Base-by-base conservation (phyloP, 495 filamentous ascomycete genomes). In the Entonaema liquescens region DNA sequence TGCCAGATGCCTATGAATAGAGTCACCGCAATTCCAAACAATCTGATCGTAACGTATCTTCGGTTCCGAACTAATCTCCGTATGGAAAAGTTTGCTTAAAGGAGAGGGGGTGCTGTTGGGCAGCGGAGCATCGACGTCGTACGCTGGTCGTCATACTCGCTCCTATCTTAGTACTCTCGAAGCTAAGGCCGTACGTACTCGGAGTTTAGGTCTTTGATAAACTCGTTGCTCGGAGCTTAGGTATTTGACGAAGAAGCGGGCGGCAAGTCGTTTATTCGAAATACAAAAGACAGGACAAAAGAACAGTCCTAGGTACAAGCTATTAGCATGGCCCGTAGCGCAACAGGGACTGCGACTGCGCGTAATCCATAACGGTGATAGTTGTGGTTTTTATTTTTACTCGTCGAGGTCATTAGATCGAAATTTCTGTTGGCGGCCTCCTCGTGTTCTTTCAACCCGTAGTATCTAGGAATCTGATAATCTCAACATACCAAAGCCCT, bases 11-110 rank as follows among this genome's bases (percentile, higher is more conserved):
- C 31, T 33, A 68, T 44, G 65, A 65, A 64, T 67, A 57, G 49
- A 65, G 59, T 53, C 56, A 55, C 36, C 8, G 23, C 26, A 23
- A 47, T 26, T 55, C n/a, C 23, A 28, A 36, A 33, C 3, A 40
- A 47, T 44, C 56, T 17, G 44, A 59, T 56, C n/a, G 31, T 17
- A 13, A 65, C 49, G 28, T 33, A 33, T 33, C 50, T 53, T 73
- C 70, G 70, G 70, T 55, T 7, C 70, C 70, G 70, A 73, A 36
- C 50, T 59, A 38, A 61, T 42, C 36, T 29, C 59, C 60, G 47
- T 25, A 54, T 44, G 40, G 54, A 12, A 61, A 67, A 63, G 65
- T 73, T 68, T 73, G 65, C 65, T 67, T 67, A 58, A 28, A 21
- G 26, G 42, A 49, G 57, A 58, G 59, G 63, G 44, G 23, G 13